Evolutionary conservation across 345 rosid species (phyloP).

Genomic region (Noccaea caerulescens): DNA sequence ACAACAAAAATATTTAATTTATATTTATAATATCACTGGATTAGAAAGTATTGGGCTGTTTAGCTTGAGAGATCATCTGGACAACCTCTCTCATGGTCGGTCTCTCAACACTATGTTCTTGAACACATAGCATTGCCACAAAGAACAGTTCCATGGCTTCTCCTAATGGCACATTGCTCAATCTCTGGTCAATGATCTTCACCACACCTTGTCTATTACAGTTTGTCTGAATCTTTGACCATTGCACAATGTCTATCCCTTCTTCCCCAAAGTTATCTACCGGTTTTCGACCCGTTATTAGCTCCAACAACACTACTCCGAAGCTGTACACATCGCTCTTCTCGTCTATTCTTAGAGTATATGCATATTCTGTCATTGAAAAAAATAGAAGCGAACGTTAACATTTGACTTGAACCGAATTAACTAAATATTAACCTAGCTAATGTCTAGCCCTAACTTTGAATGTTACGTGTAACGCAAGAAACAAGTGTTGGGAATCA

Average conservation of each 20-base stretch:
- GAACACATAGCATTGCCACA: slow-evolving; percentile 81
- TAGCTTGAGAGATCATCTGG: slow-evolving; percentile 83
- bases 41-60: slow-evolving; percentile 54
- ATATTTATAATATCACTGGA: slow-evolving; percentile 38
- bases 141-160: slow-evolving; percentile 86
- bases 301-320: slow-evolving; percentile 81
- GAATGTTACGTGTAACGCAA: slow-evolving; percentile 11
- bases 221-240: slow-evolving; percentile 67
- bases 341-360: slow-evolving; percentile 81
- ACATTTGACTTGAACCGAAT: no score
- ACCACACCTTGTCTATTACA: slow-evolving; percentile 65
- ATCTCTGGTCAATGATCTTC: slow-evolving; percentile 62
- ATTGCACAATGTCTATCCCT: slow-evolving; percentile 87
- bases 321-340: slow-evolving; percentile 96
- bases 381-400: slow-evolving; percentile 6
- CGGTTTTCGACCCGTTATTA: slow-evolving; percentile 76
- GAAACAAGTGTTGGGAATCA: neutral
- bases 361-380: slow-evolving; percentile 71
- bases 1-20: slow-evolving; percentile 20
- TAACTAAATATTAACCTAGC: neutral
- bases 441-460: neutral
- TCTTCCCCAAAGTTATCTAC: slow-evolving; percentile 86
- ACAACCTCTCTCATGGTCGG: slow-evolving; percentile 96
- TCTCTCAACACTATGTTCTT: slow-evolving; percentile 90
- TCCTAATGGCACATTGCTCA: slow-evolving; percentile 55